Conservation (phyloP, 306 rosid genomes). For the Rosa lucieae region DNA sequence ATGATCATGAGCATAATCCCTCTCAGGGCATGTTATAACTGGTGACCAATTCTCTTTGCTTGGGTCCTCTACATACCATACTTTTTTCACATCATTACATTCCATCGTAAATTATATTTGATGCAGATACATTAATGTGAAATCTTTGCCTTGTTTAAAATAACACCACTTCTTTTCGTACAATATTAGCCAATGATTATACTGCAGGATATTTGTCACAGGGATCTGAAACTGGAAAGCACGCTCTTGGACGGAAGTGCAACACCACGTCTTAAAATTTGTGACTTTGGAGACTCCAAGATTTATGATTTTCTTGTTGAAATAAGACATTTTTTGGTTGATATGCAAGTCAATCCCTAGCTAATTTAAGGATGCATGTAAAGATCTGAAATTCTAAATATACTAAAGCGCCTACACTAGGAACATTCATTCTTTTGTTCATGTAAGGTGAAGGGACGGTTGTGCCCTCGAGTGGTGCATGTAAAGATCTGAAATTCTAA, state of each 20-base stretch:
- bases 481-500: too few species aligned
- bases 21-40: too few species aligned
- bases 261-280: conserved; percentile 78
- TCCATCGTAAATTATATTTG: conserved; percentile 54
- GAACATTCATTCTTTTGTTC: too few species aligned
- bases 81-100: neutral
- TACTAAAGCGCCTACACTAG: too few species aligned
- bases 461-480: too few species aligned
- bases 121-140: neutral
- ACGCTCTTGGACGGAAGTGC: conserved; percentile 87
- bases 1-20: too few species aligned
- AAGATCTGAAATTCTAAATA: neutral
- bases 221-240: conserved; percentile 93
- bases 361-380: neutral
- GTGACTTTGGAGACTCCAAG: conserved; percentile 98
- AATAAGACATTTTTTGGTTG: conserved; percentile 7
- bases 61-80: too few species aligned
- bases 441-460: too few species aligned
- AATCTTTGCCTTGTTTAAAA: conserved; percentile 1
- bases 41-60: too few species aligned
- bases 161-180: neutral
- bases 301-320: conserved; percentile 31
- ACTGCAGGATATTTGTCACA: conserved; percentile 83
- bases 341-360: neutral
- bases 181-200: neutral